Percentiles rank a stretch among this genome's conserved stretches.
These are phyloP conservation scores for Naganishia cerealis DNA, from an alignment of 1,284 basidiomycete species.

Conservation along the genomic window DNA sequence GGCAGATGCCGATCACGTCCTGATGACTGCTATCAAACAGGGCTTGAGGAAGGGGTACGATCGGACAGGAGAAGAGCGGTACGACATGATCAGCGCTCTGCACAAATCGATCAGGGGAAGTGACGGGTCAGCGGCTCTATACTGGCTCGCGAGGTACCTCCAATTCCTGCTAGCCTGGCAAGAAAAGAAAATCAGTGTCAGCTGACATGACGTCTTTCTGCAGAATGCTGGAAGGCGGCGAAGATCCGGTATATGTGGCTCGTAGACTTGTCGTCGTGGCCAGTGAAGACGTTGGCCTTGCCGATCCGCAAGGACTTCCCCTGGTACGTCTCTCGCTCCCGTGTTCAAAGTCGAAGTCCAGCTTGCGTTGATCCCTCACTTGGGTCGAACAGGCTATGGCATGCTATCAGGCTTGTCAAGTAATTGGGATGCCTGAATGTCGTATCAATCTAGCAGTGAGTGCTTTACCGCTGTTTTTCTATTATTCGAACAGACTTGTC, in stretches of 20 bases:
- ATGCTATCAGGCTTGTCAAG: slow-evolving; percentile 72
- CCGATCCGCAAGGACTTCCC: slow-evolving; percentile 69
- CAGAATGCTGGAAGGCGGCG: slow-evolving; percentile 77
- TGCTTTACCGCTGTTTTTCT: neutral
- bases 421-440: slow-evolving; percentile 77
- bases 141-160: slow-evolving; percentile 71
- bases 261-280: slow-evolving; percentile 79
- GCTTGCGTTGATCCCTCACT: neutral
- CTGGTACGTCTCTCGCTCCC: slow-evolving; percentile 57
- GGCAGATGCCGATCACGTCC: slow-evolving; percentile 42
- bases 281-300: slow-evolving; percentile 81
- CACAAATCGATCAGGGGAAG: slow-evolving; percentile 83
- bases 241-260: slow-evolving; percentile 82
- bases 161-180: neutral
- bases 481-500: slow-evolving; percentile 58
- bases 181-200: neutral
- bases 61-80: slow-evolving; percentile 71
- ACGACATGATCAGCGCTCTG: slow-evolving; percentile 83
- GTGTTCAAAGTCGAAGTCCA: neutral
- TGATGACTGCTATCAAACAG: slow-evolving; percentile 53
- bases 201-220: neutral
- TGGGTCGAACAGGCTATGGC: slow-evolving; percentile 64
- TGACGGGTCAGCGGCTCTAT: slow-evolving; percentile 76
- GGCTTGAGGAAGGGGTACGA: slow-evolving; percentile 62
- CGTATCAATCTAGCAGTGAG: slow-evolving; percentile 52